Percentiles rank a stretch among this genome's conserved stretches.
phyloP scores from a whole-genome alignment of 2,329 filamentous ascomycete species.

The Claviceps quebecensis region DNA sequence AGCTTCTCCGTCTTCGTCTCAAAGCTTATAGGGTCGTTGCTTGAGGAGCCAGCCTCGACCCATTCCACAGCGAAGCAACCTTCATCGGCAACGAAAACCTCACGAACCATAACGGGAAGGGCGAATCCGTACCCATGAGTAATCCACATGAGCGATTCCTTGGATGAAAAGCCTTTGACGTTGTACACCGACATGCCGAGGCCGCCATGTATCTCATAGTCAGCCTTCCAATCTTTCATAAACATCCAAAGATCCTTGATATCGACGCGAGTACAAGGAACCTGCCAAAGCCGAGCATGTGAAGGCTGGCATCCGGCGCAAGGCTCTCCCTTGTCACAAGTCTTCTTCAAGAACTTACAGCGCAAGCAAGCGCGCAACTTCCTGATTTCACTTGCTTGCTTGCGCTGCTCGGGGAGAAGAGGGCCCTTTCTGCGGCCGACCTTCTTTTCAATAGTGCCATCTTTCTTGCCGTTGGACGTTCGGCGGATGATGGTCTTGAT shows the following conservation, averaged over 20 bases:
- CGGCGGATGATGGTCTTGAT: constrained; percentile 75
- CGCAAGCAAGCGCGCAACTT: constrained; percentile 87
- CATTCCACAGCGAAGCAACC: constrained; percentile 89
- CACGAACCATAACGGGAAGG: constrained; percentile 81
- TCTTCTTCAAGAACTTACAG: constrained; percentile 99
- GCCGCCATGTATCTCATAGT: constrained; percentile 82
- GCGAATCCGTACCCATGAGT: constrained; percentile 93
- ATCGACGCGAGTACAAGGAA: constrained; percentile 92
- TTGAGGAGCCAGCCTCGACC: constrained; percentile 62
- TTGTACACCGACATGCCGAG: constrained; percentile 85
- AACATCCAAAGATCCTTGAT: constrained; percentile 98
- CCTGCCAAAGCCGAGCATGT: constrained; percentile 90
- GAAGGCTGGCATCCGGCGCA: constrained; percentile 92
- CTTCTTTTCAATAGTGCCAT: constrained; percentile 71
- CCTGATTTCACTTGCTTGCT: constrained; percentile 92
- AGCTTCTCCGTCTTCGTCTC: constrained; percentile 79
- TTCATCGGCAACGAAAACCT: constrained; percentile 84
- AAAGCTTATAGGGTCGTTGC: constrained; percentile 63
- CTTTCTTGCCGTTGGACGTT: constrained; percentile 63
- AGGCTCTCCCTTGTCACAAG: constrained; percentile 93
- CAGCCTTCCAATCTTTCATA: constrained; percentile 98
- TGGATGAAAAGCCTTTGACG: constrained; percentile 68
- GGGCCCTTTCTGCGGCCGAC: constrained; percentile 83
- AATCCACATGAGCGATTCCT: constrained; percentile 69
- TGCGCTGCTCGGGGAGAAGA: constrained; percentile 81